Percentiles rank a stretch among this genome's conserved stretches.
These are phyloP conservation scores for Peronospora destructor DNA, from an alignment of 352 stramenopile species.

Conservation along the genomic window DNA sequence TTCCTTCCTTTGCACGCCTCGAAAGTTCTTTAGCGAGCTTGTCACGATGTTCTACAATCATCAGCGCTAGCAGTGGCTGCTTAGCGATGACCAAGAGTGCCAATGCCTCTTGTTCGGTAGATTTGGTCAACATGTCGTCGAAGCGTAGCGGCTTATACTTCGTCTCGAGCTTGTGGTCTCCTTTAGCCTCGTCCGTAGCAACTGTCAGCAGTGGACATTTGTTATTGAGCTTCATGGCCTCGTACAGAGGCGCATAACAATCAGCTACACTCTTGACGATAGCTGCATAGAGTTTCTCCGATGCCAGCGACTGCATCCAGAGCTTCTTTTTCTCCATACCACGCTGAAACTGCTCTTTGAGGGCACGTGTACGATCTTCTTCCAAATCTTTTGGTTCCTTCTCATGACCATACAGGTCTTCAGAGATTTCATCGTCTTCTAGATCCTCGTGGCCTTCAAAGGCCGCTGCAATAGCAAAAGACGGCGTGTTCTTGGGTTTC, in stretches of 20 bases:
- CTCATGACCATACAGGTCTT: conserved; percentile 21
- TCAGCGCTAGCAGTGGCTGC: conserved; percentile 32
- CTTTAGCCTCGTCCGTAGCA: conserved; percentile 14
- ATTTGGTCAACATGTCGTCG: conserved; percentile 49
- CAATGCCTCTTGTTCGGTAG: conserved; percentile 57
- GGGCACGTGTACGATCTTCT: conserved; percentile 19
- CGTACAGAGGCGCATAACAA: conserved; percentile 59
- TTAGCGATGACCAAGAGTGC: conserved; percentile 40
- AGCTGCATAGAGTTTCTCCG: conserved; percentile 28
- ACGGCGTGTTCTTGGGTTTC: conserved; percentile 26
- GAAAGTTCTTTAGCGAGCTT: conserved; percentile 32
- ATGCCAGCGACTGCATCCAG: conserved; percentile 50
- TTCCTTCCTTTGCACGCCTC: conserved; percentile 17
- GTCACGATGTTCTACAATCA: conserved; percentile 46
- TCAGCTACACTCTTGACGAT: conserved; percentile 49
- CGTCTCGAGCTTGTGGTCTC: conserved; percentile 23
- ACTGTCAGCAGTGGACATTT: conserved; percentile 26
- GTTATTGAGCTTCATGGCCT: conserved; percentile 16
- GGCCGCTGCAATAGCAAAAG: conserved; percentile 46
- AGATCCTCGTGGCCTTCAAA: conserved; percentile 50
- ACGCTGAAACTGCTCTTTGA: conserved; percentile 40
- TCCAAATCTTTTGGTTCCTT: conserved; percentile 9
- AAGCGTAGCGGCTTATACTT: conserved; percentile 53
- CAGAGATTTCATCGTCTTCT: conserved; percentile 20
- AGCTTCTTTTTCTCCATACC: conserved; percentile 59